Evolutionary conservation across 2,329 filamentous ascomycete species (phyloP).

Genomic region (Penicillium sp.): DNA sequence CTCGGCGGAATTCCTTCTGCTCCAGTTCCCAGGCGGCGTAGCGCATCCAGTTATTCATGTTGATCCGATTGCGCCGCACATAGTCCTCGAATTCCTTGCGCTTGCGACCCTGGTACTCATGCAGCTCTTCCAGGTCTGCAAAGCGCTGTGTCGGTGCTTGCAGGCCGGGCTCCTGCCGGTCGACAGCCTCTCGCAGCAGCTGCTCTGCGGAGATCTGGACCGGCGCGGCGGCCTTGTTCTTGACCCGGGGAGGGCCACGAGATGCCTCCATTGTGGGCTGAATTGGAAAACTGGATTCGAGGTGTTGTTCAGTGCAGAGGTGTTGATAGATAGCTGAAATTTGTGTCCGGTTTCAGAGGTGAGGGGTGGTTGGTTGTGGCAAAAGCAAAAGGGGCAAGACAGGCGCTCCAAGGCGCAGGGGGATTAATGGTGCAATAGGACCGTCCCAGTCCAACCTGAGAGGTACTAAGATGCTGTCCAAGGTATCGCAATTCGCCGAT

Average conservation of each 20-base stretch:
- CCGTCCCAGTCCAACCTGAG: constrained; percentile 2
- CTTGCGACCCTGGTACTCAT: constrained; percentile 95
- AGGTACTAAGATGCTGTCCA: constrained; percentile 3
- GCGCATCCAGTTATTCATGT: constrained; percentile 98
- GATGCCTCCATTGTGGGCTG: constrained; percentile 71
- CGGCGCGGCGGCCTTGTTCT: constrained; percentile 94
- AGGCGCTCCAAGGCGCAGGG: neutral
- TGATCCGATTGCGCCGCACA: constrained; percentile 87
- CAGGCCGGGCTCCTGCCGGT: constrained; percentile 82
- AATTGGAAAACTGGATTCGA: neutral
- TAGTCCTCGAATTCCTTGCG: constrained; percentile 97
- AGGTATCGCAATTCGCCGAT: constrained; percentile 4
- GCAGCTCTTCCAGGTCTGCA: constrained; percentile 92
- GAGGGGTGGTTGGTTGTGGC: neutral
- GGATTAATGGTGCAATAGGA: neutral
- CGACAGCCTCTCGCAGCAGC: constrained; percentile 92
- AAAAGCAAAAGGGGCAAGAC: neutral
- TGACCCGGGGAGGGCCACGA: constrained; percentile 89
- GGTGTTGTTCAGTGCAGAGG: too few species aligned
- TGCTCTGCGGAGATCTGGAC: constrained; percentile 94
- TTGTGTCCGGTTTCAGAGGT: neutral
- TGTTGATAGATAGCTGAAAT: constrained; percentile 1
- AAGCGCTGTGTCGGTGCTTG: constrained; percentile 93
- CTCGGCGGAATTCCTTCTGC: constrained; percentile 92
- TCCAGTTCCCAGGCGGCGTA: constrained; percentile 97